phyloP scores from a whole-genome alignment of 306 rosid species.

The Carpinus viminea region DNA sequence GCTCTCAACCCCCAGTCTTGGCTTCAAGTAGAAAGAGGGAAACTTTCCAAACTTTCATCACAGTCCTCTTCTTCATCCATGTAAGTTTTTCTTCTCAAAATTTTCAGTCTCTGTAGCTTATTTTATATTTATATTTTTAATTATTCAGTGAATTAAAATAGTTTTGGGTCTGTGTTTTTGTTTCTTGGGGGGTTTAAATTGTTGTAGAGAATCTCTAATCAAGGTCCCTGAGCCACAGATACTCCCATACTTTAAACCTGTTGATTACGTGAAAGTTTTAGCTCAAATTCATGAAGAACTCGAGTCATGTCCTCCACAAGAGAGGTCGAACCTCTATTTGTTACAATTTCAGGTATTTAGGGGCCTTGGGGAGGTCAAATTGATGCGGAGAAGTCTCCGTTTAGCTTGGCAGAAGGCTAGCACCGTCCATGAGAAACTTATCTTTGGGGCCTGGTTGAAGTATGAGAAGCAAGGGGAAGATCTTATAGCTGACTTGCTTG shows the following conservation, averaged over 20 bases:
- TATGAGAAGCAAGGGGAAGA: slow-evolving; percentile 88
- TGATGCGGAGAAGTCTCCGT: slow-evolving; percentile 86
- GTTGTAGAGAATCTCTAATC: slow-evolving; percentile 78
- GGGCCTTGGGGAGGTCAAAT: slow-evolving; percentile 83
- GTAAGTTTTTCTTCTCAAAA: slow-evolving; percentile 45
- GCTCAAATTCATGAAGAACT: slow-evolving; percentile 98
- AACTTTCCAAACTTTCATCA: slow-evolving; percentile 64
- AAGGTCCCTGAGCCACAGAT: slow-evolving; percentile 80
- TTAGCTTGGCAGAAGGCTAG: slow-evolving; percentile 83
- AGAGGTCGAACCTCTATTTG: slow-evolving; percentile 73
- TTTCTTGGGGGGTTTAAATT: slow-evolving; percentile 26
- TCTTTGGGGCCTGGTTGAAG: slow-evolving; percentile 91
- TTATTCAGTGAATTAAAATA: background rate
- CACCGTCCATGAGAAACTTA: slow-evolving; percentile 70
- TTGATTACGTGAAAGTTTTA: slow-evolving; percentile 81
- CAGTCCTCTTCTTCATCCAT: slow-evolving; percentile 63
- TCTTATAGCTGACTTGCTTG: slow-evolving; percentile 62
- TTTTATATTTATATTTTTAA: background rate
- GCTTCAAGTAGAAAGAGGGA: slow-evolving; percentile 98
- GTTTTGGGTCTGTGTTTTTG: background rate
- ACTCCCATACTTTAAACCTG: slow-evolving; percentile 75
- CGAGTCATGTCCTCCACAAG: slow-evolving; percentile 68
- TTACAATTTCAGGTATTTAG: slow-evolving; percentile 82
- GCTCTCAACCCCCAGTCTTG: slow-evolving; percentile 86
- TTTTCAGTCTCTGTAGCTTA: slow-evolving; percentile 10